Base-by-base conservation (phyloP, 345 rosid species). In the Raphanus raphanistrum region DNA sequence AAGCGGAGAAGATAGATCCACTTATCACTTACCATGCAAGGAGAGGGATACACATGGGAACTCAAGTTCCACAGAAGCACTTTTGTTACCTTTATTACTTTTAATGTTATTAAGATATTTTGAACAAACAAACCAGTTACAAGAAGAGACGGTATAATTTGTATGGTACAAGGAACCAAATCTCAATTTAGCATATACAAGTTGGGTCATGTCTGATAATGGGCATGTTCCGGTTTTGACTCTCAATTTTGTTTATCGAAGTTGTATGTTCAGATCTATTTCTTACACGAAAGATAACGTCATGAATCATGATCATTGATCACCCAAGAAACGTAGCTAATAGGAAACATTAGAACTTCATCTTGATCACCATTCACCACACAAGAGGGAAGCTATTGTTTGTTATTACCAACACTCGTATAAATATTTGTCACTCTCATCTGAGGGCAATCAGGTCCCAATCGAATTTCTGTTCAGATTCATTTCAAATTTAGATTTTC, bases 1-100 rank as follows among this genome's bases (percentile, higher is more conserved):
- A 95, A 91, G 83, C 91, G 98, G 75, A 87, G 97, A 83, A 85
- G 99, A 87, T 95, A 87, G 82, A 13, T 29, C 21, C 9, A 15
- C 38, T 31, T n/a, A 45, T 69, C 71, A 70, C 50, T 67, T 68
- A 72, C 82, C 33, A 72, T 58, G 63, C 38, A 45, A 58, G 43
- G 66, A 71, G 54, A 71, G 54, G 68, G 59, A 65, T 43, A 58
- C 67, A 63, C 45, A 52, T 12, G 60, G 64, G 3, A 15, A 21
- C 29, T 70, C 52, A 59, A 62, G 66, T 79, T 59, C 31, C 68
- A 58, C 68, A 58, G 29, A 72, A 55, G 5, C 70, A 35, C 31
- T 66, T 72, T 78, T 73, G 38, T 79, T 63, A 79, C 64, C 66
- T 67, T 48, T 60, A 15, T 67, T 16, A 32, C 77, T 43, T 12